These are phyloP conservation scores for Scytalidium lignicola DNA, from an alignment of 2,329 filamentous ascomycete genomes.

Conservation along the genomic window DNA sequence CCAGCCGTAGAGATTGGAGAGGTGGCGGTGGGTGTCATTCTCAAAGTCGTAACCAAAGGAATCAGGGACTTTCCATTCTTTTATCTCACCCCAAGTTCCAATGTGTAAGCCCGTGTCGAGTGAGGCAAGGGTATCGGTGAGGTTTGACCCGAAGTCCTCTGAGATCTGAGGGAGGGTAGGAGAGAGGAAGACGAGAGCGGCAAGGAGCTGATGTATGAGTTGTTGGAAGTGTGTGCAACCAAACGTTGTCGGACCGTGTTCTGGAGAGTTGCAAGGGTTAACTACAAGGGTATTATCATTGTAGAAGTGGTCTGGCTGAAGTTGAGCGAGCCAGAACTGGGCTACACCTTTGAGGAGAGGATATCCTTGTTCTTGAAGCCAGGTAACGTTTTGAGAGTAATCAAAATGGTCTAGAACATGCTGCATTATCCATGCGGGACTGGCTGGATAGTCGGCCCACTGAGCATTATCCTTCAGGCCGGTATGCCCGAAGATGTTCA, in stretches of 20 bases:
- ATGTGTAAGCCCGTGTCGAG: conserved; percentile 48
- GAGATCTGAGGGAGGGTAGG: conserved; percentile 19
- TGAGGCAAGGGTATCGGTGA: conserved; percentile 33
- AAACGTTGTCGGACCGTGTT: conserved; percentile 50
- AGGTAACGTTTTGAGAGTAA: conserved; percentile 42
- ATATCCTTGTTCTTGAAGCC: conserved; percentile 44
- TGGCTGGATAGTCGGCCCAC: conserved; percentile 38
- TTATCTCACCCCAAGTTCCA: conserved; percentile 36
- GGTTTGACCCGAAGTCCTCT: conserved; percentile 22
- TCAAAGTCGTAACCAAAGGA: conserved; percentile 28
- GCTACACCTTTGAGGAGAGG: conserved; percentile 48
- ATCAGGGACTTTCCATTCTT: conserved; percentile 43
- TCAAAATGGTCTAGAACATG: conserved; percentile 54
- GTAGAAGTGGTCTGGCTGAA: conserved; percentile 44
- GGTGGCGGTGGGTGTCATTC: conserved; percentile 45
- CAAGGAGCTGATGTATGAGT: conserved; percentile 33
- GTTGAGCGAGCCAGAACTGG: conserved; percentile 50
- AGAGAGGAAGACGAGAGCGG: conserved; percentile 4
- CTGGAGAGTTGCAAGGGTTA: conserved; percentile 54
- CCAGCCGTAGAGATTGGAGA: conserved; percentile 53
- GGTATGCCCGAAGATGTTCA: conserved; percentile 55
- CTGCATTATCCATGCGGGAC: conserved; percentile 55
- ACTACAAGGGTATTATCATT: conserved; percentile 48
- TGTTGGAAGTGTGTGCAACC: conserved; percentile 51
- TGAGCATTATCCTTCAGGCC: conserved; percentile 41